Percentiles rank a stretch among this genome's conserved stretches.
Evolutionary conservation across 1,139 yeast genomes (phyloP).

Genomic region (Citeromyces siamensis): DNA sequence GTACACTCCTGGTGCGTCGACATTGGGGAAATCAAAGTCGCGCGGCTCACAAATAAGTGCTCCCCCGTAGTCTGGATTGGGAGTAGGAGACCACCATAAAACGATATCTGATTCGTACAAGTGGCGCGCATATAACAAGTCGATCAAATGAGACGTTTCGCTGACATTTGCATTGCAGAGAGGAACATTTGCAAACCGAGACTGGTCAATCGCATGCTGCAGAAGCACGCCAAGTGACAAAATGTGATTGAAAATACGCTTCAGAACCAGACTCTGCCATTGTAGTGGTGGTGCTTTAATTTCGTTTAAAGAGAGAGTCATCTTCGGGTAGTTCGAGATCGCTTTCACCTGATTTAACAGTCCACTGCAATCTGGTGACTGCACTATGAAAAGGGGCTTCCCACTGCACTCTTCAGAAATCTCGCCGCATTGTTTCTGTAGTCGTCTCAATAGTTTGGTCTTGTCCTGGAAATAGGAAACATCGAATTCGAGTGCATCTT

Average conservation of each 20-base stretch:
- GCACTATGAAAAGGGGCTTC: conserved; percentile 55
- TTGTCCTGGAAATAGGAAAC: conserved; percentile 36
- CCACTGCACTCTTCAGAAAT: conserved; percentile 60
- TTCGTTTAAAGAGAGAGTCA: conserved; percentile 45
- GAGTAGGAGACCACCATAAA: conserved; percentile 87
- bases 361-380: conserved; percentile 50
- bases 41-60: conserved; percentile 31
- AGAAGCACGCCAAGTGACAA: conserved; percentile 71
- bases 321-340: conserved; percentile 48
- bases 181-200: conserved; percentile 74
- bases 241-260: conserved; percentile 58
- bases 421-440: conserved; percentile 40
- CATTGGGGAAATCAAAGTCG: conserved; percentile 53
- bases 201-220: conserved; percentile 46
- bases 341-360: conserved; percentile 30
- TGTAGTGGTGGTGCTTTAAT: conserved; percentile 63
- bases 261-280: conserved; percentile 72
- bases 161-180: conserved; percentile 73
- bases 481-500: conserved; percentile 37
- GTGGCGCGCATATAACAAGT: conserved; percentile 75
- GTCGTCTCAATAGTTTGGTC: conserved; percentile 35
- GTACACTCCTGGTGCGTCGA: conserved; percentile 75
- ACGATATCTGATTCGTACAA: conserved; percentile 54
- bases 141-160: conserved; percentile 69
- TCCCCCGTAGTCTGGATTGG: conserved; percentile 84